A percentile compares a stretch with the other conserved stretches of the same genome.
Conservation (phyloP, 805 yeast species). For the Metschnikowia cerradonensis region DNA sequence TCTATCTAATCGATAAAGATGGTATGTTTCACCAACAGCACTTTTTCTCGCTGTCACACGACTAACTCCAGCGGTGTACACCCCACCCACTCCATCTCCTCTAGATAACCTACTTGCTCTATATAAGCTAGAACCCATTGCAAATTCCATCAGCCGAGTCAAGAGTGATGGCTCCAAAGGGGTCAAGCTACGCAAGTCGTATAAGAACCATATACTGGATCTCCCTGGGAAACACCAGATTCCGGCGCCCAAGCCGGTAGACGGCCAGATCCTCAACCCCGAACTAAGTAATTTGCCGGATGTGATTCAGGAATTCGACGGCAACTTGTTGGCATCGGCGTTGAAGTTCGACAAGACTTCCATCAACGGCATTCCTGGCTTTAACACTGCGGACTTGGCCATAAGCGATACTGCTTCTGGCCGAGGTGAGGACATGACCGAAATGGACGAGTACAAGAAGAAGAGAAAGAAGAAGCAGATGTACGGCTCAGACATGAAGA, state of each 20-base stretch:
- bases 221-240: slow-evolving; percentile 75
- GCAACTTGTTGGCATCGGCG: slow-evolving; percentile 44
- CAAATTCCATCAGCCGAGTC: slow-evolving; percentile 78
- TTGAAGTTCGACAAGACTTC: slow-evolving; percentile 63
- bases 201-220: slow-evolving; percentile 87
- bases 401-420: slow-evolving; percentile 45
- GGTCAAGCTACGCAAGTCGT: slow-evolving; percentile 88
- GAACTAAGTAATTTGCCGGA: slow-evolving; percentile 37
- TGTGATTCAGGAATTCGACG: slow-evolving; percentile 47
- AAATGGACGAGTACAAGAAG: slow-evolving; percentile 34
- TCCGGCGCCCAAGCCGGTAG: slow-evolving; percentile 43
- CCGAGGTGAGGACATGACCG: slow-evolving; percentile 40
- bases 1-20: slow-evolving; percentile 19
- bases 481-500: slow-evolving; percentile 32
- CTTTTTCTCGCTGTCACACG: neutral
- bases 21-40: slow-evolving; percentile 14
- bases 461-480: slow-evolving; percentile 36
- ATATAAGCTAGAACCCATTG: slow-evolving; percentile 64
- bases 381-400: slow-evolving; percentile 64
- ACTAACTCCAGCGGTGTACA: slow-evolving; percentile 27
- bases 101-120: slow-evolving; percentile 63
- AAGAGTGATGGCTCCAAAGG: slow-evolving; percentile 89
- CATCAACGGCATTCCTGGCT: slow-evolving; percentile 71
- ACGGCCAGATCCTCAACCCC: slow-evolving; percentile 37
- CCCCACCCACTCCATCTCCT: slow-evolving; percentile 62